Conservation (phyloP, 129 eudicot species). For the Ambrosia artemisiifolia region DNA sequence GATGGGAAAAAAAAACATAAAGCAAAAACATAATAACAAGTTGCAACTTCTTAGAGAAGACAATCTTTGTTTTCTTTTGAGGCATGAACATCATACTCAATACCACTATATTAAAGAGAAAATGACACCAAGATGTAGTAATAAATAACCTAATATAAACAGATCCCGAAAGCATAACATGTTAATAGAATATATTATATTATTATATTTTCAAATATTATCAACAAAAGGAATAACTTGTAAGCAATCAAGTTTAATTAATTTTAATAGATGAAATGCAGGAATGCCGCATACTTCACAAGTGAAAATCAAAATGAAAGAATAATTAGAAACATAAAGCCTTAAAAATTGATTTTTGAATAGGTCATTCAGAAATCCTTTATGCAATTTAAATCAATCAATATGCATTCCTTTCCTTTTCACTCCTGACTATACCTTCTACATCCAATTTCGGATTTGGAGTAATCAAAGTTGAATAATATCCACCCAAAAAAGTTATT, state of each 20-base stretch:
- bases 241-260: slow-evolving; percentile 1
- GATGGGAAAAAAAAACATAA: not conserved
- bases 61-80: not conserved
- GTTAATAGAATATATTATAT: not conserved
- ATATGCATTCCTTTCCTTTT: not conserved
- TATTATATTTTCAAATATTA: not conserved
- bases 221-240: not conserved
- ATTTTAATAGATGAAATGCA: not conserved
- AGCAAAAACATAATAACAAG: not conserved
- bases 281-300: no score
- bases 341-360: not conserved
- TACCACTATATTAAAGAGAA: not conserved
- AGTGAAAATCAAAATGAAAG: not conserved
- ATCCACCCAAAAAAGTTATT: not conserved
- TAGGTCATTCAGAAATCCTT: not conserved
- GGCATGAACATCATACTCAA: not conserved
- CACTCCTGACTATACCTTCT: not conserved
- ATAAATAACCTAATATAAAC: not conserved
- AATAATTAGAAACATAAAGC: not conserved
- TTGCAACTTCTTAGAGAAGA: not conserved
- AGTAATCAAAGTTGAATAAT: slow-evolving; percentile 1
- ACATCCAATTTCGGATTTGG: not conserved
- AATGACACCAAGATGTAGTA: not conserved
- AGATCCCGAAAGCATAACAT: no score
- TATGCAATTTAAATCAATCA: not conserved